Conservation (phyloP, 1,139 yeast genomes). For the Blastobotrys ciferrii region DNA sequence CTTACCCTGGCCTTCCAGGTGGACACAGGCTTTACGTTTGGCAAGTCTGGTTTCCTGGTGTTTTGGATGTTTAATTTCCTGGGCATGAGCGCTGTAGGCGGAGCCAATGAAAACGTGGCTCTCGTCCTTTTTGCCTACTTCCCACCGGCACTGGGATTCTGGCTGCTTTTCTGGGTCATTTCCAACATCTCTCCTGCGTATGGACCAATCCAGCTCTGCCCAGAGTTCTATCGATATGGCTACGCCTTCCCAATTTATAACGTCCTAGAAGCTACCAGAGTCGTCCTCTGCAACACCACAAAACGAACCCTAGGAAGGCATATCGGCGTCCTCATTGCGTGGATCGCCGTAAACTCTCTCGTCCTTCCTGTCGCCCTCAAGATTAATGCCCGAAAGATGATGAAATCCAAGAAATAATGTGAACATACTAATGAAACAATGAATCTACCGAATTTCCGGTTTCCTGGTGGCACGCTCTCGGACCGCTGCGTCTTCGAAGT, state of each 20-base stretch:
- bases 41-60: slow-evolving; percentile 60
- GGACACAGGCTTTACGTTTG: slow-evolving; percentile 52
- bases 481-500: too few relatives aligned
- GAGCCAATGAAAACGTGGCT: slow-evolving; percentile 60
- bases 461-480: too few relatives aligned
- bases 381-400: slow-evolving; percentile 16
- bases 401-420: neutral
- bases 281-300: slow-evolving; percentile 56
- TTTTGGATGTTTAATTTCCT: slow-evolving; percentile 63
- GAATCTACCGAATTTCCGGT: too few relatives aligned
- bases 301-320: slow-evolving; percentile 57
- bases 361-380: slow-evolving; percentile 47
- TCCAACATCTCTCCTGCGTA: slow-evolving; percentile 60
- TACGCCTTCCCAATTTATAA: slow-evolving; percentile 66
- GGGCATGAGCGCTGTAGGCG: slow-evolving; percentile 61
- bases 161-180: slow-evolving; percentile 63
- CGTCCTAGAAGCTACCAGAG: slow-evolving; percentile 53
- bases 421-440: too few relatives aligned
- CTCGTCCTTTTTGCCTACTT: slow-evolving; percentile 44
- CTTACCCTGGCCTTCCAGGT: slow-evolving; percentile 62
- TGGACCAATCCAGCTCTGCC: slow-evolving; percentile 54
- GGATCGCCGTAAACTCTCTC: slow-evolving; percentile 53
- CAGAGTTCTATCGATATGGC: slow-evolving; percentile 58
- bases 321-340: slow-evolving; percentile 54
- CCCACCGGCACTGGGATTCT: slow-evolving; percentile 56